Conservation (phyloP, 2,329 filamentous ascomycete species). For the Nigrospora oryzae region DNA sequence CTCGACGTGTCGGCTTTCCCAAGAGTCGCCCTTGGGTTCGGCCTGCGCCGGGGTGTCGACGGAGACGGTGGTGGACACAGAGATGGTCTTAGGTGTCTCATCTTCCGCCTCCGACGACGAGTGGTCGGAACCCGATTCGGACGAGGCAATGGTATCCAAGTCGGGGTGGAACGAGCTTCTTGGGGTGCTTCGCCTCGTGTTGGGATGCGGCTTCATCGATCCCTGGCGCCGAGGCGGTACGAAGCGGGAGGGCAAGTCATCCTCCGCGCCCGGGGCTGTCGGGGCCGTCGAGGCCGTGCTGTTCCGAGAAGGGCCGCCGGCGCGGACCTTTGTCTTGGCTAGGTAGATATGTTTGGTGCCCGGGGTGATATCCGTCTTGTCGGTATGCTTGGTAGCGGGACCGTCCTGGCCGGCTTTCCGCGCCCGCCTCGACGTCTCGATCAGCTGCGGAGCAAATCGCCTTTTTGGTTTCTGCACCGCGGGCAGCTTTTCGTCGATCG, state of each 20-base stretch:
- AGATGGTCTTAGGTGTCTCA: conserved; percentile 7
- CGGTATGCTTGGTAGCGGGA: conserved; percentile 53
- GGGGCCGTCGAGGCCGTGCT: conserved; percentile 10
- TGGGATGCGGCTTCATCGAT: conserved; percentile 29
- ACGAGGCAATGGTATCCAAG: conserved; percentile 32
- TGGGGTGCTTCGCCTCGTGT: conserved; percentile 28
- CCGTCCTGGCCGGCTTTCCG: conserved; percentile 57
- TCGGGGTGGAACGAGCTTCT: conserved; percentile 30
- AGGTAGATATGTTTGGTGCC: conserved; percentile 54
- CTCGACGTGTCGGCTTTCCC: conserved; percentile 24
- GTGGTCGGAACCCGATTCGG: conserved; percentile 33
- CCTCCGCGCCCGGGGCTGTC: conserved; percentile 13
- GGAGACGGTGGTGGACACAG: neutral
- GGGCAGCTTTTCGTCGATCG: conserved; percentile 15
- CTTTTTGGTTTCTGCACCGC: conserved; percentile 26
- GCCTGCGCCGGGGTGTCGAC: neutral
- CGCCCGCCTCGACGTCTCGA: conserved; percentile 69
- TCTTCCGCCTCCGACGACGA: conserved; percentile 15
- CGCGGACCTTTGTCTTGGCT: conserved; percentile 27
- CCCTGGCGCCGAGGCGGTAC: conserved; percentile 28
- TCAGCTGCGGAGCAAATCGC: conserved; percentile 68
- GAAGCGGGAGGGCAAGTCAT: conserved; percentile 21
- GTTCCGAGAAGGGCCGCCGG: conserved; percentile 11
- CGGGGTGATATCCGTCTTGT: conserved; percentile 65
- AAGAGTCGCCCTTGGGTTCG: conserved; percentile 7